Evolutionary conservation across 1,284 basidiomycete genomes (phyloP).

Genomic region (Moesziomyces antarcticus): DNA sequence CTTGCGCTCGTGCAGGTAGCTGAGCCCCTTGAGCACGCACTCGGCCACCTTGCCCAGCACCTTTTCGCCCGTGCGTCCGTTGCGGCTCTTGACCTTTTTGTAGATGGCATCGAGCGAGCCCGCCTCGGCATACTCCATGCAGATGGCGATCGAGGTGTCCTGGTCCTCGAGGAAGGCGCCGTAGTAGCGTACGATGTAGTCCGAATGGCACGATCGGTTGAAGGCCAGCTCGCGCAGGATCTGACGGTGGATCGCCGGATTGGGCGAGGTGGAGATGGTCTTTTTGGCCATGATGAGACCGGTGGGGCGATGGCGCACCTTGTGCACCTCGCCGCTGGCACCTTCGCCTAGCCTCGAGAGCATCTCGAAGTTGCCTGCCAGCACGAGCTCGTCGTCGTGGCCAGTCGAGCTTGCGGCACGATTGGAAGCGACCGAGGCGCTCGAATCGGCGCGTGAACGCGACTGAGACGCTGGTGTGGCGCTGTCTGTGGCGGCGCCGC

Average conservation of each 20-base stretch:
- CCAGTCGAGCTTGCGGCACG: slow-evolving; percentile 21
- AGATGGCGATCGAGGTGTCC: slow-evolving; percentile 90
- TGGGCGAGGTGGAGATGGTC: slow-evolving; percentile 93
- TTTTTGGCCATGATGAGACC: slow-evolving; percentile 90
- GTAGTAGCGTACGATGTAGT: slow-evolving; percentile 90
- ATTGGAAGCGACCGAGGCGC: slow-evolving; percentile 23
- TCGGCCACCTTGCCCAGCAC: slow-evolving; percentile 91
- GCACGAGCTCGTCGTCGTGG: slow-evolving; percentile 44
- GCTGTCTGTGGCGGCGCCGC: neutral
- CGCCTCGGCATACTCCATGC: slow-evolving; percentile 95
- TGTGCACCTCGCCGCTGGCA: slow-evolving; percentile 92
- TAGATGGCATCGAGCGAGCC: slow-evolving; percentile 83
- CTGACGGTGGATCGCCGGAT: slow-evolving; percentile 85
- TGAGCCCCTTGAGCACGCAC: slow-evolving; percentile 89
- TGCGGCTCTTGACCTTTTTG: slow-evolving; percentile 80
- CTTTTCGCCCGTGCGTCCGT: slow-evolving; percentile 87
- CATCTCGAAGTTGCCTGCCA: slow-evolving; percentile 76
- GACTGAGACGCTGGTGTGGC: slow-evolving; percentile 2
- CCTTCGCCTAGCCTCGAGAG: slow-evolving; percentile 87
- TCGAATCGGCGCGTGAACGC: slow-evolving; percentile 21
- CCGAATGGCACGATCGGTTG: slow-evolving; percentile 83
- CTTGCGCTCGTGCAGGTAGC: slow-evolving; percentile 87
- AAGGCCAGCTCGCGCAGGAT: slow-evolving; percentile 91
- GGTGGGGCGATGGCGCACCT: slow-evolving; percentile 82
- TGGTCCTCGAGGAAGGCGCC: slow-evolving; percentile 95